Conservation (phyloP, 2,329 filamentous ascomycete species). For the Byssochlamys sp. region DNA sequence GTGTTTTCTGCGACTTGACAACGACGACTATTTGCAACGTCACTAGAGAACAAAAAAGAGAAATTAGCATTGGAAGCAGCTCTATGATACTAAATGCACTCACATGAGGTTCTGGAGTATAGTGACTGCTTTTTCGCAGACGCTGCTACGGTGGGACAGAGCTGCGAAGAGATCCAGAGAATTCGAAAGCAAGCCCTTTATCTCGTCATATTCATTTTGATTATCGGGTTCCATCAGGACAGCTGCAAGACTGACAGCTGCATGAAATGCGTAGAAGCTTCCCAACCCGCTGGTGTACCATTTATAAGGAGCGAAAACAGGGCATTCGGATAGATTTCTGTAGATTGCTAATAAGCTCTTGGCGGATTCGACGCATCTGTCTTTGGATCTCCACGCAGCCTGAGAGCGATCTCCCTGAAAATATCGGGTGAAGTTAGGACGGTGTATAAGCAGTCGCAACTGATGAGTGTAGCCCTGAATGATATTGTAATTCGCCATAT, state of each 20-base stretch:
- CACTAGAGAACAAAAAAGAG: constrained; percentile 11
- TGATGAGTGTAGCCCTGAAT: constrained; percentile 33
- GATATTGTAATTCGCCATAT: constrained; percentile 32
- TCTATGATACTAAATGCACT: constrained; percentile 1
- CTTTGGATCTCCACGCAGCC: constrained; percentile 19
- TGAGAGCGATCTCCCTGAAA: constrained; percentile 21
- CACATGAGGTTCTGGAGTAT: constrained; percentile 27
- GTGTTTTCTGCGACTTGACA: not conserved
- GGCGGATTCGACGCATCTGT: constrained; percentile 24
- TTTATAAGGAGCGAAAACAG: constrained; percentile 26
- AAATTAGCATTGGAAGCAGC: not conserved
- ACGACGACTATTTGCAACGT: constrained; percentile 13
- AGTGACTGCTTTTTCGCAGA: constrained; percentile 29
- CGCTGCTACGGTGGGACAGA: constrained; percentile 24
- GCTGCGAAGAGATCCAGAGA: constrained; percentile 24
- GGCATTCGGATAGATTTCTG: constrained; percentile 19
- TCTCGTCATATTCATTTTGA: constrained; percentile 20
- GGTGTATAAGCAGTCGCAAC: constrained; percentile 28
- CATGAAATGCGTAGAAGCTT: constrained; percentile 35
- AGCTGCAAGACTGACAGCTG: constrained; percentile 23
- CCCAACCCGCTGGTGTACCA: constrained; percentile 33
- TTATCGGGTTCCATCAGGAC: constrained; percentile 20
- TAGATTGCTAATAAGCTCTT: constrained; percentile 26
- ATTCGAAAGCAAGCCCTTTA: constrained; percentile 17
- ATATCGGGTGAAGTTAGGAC: constrained; percentile 24